Conservation (phyloP, 225 moss, liverwort and hornwort species). For the Straminergon stramineum region DNA sequence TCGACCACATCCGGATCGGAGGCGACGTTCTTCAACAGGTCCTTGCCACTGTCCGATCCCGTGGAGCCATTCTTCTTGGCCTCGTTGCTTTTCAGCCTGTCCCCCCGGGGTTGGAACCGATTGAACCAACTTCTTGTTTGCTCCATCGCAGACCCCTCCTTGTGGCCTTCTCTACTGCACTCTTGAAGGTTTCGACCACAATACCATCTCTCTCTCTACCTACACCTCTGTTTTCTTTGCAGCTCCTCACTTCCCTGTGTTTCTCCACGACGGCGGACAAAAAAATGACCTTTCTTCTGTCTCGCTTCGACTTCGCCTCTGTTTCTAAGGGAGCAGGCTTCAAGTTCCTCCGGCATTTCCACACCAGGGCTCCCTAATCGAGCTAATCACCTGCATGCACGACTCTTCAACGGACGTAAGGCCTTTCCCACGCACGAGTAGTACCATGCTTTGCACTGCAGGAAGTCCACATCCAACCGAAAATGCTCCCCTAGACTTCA, state of each 20-base stretch:
- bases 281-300: not conserved
- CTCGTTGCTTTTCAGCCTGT: slow-evolving; percentile 40
- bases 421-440: not conserved
- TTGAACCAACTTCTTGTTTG: slow-evolving; percentile 65
- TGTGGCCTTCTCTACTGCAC: slow-evolving; percentile 17
- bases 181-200: slow-evolving; percentile 15
- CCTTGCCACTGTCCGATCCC: slow-evolving; percentile 53
- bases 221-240: not conserved
- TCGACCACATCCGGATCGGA: slow-evolving; percentile 23
- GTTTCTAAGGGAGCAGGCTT: not conserved
- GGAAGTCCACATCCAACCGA: not conserved
- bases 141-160: slow-evolving; percentile 38
- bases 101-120: slow-evolving; percentile 55
- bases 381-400: slow-evolving; percentile 8
- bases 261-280: not conserved
- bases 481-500: not conserved
- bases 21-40: slow-evolving; percentile 28
- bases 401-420: not conserved
- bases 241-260: not conserved
- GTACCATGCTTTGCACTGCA: not conserved
- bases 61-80: slow-evolving; percentile 55
- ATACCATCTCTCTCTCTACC: slow-evolving; percentile 34
- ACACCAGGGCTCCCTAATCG: slow-evolving; percentile 9
- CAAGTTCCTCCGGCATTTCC: slow-evolving; percentile 19
- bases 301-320: not conserved